Conservation (phyloP, 768 basidiomycete genomes). For the Rhodosporidiobolus sp. region DNA sequence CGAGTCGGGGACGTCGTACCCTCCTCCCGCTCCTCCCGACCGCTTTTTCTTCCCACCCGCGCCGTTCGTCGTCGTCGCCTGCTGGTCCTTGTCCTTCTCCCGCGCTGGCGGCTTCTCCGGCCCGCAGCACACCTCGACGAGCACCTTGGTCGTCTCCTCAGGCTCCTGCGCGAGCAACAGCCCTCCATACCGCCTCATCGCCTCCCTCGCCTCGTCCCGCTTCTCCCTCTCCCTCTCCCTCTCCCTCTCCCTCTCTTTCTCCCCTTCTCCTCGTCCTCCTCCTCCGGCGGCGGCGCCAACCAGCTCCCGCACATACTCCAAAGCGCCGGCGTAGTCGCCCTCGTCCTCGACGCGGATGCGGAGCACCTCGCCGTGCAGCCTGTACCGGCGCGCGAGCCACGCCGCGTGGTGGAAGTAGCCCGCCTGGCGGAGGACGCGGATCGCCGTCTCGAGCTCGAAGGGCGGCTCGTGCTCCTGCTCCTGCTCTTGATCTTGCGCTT, state of each 20-base stretch:
- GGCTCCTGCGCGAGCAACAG: constrained; percentile 76
- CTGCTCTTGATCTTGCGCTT: too few relatives aligned
- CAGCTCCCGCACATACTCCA: constrained; percentile 72
- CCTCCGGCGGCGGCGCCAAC: constrained; percentile 56
- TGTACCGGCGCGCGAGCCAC: constrained; percentile 87
- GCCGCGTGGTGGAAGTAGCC: constrained; percentile 93
- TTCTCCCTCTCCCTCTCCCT: constrained; percentile 58
- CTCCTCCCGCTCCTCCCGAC: not conserved
- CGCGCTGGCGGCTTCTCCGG: constrained; percentile 31
- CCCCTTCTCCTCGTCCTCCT: constrained; percentile 15
- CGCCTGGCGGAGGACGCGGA: constrained; percentile 92
- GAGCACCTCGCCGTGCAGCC: constrained; percentile 86
- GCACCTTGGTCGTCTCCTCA: constrained; percentile 79
- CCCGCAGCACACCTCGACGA: constrained; percentile 87
- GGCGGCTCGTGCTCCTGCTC: constrained; percentile 70
- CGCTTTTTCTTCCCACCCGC: not conserved
- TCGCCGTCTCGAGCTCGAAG: constrained; percentile 95
- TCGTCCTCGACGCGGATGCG: constrained; percentile 92
- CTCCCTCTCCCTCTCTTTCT: constrained; percentile 3
- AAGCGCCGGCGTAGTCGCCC: constrained; percentile 72
- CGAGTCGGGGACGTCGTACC: constrained; percentile 16
- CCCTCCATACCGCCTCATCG: constrained; percentile 60
- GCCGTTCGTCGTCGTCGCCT: constrained; percentile 37
- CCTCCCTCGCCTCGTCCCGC: constrained; percentile 8
- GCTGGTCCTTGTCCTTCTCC: too few relatives aligned